These are phyloP conservation scores for Wallacemonas rigidus DNA, from an alignment of 208 protist species.

Conservation along the genomic window DNA sequence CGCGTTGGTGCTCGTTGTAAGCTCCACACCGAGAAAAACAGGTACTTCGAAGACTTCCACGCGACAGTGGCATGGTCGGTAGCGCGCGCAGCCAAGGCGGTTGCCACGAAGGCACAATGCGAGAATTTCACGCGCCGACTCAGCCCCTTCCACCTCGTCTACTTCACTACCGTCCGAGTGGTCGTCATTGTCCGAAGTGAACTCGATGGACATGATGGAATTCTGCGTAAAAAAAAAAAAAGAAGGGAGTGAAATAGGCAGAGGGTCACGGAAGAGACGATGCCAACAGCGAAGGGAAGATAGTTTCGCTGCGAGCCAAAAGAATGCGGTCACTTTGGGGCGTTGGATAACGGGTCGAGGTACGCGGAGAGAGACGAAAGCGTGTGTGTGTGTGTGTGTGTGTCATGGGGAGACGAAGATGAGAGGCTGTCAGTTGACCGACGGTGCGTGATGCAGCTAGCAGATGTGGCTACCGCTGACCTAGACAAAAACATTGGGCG, in stretches of 20 bases:
- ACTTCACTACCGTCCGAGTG: slow-evolving; percentile 14
- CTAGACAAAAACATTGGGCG: no score
- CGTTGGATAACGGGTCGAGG: background rate
- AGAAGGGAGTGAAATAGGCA: background rate
- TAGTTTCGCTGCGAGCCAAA: background rate
- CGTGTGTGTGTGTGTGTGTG: background rate
- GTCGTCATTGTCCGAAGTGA: background rate
- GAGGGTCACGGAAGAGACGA: slow-evolving; percentile 1
- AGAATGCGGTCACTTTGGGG: background rate
- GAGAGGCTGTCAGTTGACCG: no score
- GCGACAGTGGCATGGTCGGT: slow-evolving; percentile 35
- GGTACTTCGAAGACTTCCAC: slow-evolving; percentile 58
- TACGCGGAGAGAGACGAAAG: background rate
- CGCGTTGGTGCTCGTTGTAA: background rate
- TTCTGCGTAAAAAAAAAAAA: background rate
- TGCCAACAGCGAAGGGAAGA: background rate
- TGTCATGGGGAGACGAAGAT: background rate
- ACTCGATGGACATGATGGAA: background rate
- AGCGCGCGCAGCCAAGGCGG: slow-evolving; percentile 46
- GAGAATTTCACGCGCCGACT: slow-evolving; percentile 14
- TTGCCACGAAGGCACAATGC: slow-evolving; percentile 22
- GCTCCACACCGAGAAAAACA: slow-evolving; percentile 26
- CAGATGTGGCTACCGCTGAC: no score
- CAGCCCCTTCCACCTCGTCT: slow-evolving; percentile 15
- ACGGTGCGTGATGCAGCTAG: no score